Evolutionary conservation across 169 alveolate species (phyloP), one percentile per base, ranked within the genome.

Genomic region (Plasmodium relictum): DNA sequence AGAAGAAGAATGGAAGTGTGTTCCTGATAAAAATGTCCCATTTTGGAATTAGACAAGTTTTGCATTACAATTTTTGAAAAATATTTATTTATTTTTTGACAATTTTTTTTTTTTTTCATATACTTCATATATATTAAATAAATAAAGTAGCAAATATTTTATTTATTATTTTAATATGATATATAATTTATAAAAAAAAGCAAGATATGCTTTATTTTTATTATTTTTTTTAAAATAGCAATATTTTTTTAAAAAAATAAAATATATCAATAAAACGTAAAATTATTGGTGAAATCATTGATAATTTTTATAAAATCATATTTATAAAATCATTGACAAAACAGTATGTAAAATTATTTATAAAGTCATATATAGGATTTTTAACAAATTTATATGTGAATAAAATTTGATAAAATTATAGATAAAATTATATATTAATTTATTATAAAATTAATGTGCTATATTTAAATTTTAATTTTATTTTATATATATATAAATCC

Each of bases 1-100:
- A 63, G 92, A 86, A 52, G 92, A 86, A n/a, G 92, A 86, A 44
- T 86, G 92, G 92, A 56, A 20, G 5, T 69, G 86, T 63, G 88
- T 86, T 16, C 86, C 92, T 22, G 92, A 86, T 24, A 86, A 86
- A 71, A 86, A 86, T 42, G 92, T 86, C 2, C 92, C 92, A 16
- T 86, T 86, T 41, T 86, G 92, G 92, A 86, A 86, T 41, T 86
- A 86, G 52, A n/a, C 14, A 10, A 45, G 39, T 22, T 9, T 61
- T 61, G 20, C 59, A 14, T 26, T 62, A n/a, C 24, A 24, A 31
- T 42, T 6, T n/a, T 6, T 26, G 0, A 6, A 14, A 42, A 37
- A 10, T 66, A 18, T 41, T 6, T 61, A 16, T 48, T 18, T 20
- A 16, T 41, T 16, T 31, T 24, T 59, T 59, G 3, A 31, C 3